Base-by-base conservation (phyloP, 768 basidiomycete species). In the Hygrophorus pudorinus region DNA sequence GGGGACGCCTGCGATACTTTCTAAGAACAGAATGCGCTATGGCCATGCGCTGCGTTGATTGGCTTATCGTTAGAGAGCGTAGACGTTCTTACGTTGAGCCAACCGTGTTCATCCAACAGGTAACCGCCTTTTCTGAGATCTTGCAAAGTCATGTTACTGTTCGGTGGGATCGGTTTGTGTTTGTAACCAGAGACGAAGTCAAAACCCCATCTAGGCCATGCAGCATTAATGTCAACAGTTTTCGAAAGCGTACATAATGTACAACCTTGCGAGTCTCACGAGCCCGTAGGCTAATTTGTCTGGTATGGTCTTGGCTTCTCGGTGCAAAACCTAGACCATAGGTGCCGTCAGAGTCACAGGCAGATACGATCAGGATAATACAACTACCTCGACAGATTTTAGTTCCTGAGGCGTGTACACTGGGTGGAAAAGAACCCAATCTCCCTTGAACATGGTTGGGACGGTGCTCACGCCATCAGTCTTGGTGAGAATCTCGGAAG, bases 391-490 rank as follows among this genome's bases (percentile, higher is more conserved):
- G 12, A 88, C 86, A 11, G 85, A 73, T 50, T 66, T 78, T 40
- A 89, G 58, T 56, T 90, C 88, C 30, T 77, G 76, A 13, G 65
- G 59, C 5, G 85, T 77, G 59, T 97, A 97, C 1, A 94, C 91
- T 0, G 93, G 93, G 57, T 94, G 89, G 58, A 91, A 89, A 1
- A 96, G 65, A 9, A 94, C 89, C 89, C 91, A 96, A 53, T 87
- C 85, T 2, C 86, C 86, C 32, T 67, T 71, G 40, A 78, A 59
- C 56, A 70, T 71, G 2, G 68, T 65, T 2, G 78, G 77, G 11
- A 77, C 63, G 4, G 78, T 76, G 58, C 70, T 74, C 45, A 70
- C 68, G 1, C 71, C 72, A 55, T 66, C 71, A 20, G 59, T 60
- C 46, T 64, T 63, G 4, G 68, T 68, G 51, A 75, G 36, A 13